Evolutionary conservation across 306 rosid genomes (phyloP), one percentile per base, ranked within the genome.

Genomic region (Rosa lucieae): DNA sequence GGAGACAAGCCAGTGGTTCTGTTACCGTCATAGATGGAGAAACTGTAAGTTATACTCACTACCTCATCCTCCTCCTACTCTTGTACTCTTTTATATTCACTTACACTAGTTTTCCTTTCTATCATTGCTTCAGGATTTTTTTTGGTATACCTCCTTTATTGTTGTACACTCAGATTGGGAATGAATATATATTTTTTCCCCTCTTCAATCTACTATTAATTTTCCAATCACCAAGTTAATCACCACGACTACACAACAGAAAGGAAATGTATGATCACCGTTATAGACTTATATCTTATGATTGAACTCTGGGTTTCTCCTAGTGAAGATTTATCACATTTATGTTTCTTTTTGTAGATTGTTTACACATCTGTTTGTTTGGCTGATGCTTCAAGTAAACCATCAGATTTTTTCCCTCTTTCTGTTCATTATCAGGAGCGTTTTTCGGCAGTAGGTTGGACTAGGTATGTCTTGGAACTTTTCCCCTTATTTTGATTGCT

Each of bases 391-490:
- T 94, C 99, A 32, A 89, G 96, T 61, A 98, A 95, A 78, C 99
- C 99, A 63, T 89, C n/a, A n/a, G n/a, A n/a, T n/a, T n/a, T n/a
- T n/a, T n/a, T n/a, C n/a, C n/a, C n/a, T n/a, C n/a, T n/a, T 81
- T 89, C 86, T 73, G 98, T 95, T 77, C 80, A 86, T 90, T 95
- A 95, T 90, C 99, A 95, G 89, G 99, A 95, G 81, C 98, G 99
- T 5, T 95, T 95, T 79, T 95, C 98, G 56, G 99, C 99, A 42
- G 97, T 98, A 69, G 99, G 99, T 85, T 97, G 98, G 77, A 95
- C 99, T 51, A 95, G 97, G 99, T 92, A 75, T 82, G 91, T 42
- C 53, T 84, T 78, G 46, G 58, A 73, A n/a, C n/a, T n/a, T n/a
- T n/a, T n/a, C n/a, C n/a, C n/a, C n/a, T n/a, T n/a, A n/a, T n/a